Evolutionary conservation across 1,284 basidiomycete species (phyloP).

Genomic region (Anthracocystis setariae): DNA sequence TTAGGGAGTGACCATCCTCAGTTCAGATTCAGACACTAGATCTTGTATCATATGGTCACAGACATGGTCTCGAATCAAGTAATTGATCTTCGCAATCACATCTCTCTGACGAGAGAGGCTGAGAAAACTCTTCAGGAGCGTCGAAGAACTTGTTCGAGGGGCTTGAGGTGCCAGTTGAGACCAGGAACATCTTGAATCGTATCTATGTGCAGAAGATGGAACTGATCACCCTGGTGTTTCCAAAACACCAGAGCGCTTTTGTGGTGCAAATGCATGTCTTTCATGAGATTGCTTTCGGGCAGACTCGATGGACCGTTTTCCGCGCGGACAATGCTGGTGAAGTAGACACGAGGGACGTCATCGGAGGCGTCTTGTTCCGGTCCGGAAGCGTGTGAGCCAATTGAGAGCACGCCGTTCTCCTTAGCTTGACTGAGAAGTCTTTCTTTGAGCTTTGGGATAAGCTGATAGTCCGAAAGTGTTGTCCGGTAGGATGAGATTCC

Average conservation of each 20-base stretch:
- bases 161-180: neutral
- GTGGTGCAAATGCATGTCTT: neutral
- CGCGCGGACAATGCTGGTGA: conserved; percentile 9
- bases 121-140: too few species aligned
- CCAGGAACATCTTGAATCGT: conserved; percentile 1
- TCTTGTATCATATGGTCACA: neutral
- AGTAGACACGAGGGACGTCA: conserved; percentile 2
- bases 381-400: neutral
- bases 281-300: neutral
- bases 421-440: neutral
- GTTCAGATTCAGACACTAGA: neutral
- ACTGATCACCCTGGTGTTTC: conserved; percentile 3
- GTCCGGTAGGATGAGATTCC: conserved; percentile 4
- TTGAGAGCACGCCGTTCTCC: neutral
- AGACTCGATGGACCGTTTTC: neutral
- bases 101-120: too few species aligned
- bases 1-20: neutral
- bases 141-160: neutral
- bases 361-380: neutral
- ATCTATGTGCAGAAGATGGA: conserved; percentile 13
- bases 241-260: conserved; percentile 10
- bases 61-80: too few species aligned
- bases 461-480: neutral
- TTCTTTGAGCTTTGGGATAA: neutral
- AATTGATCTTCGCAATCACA: too few species aligned